A percentile compares a stretch with the other conserved stretches of the same genome.
Conservation (phyloP, 495 filamentous ascomycete genomes). For the Astrocystis sublimbata region DNA sequence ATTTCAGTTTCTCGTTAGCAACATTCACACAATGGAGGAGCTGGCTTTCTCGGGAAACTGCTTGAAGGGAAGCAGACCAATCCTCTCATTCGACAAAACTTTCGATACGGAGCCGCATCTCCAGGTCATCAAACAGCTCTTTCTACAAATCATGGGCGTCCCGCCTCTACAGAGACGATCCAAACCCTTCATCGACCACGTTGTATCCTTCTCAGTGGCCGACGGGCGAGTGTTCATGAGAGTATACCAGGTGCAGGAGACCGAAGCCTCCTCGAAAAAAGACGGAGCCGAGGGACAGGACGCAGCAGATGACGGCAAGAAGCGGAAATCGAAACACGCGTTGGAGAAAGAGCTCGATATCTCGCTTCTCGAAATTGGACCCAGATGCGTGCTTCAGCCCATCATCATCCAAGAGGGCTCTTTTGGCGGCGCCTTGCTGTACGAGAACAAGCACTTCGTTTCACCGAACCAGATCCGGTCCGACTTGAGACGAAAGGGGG, state of each 20-base stretch:
- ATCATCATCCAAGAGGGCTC: conserved; percentile 94
- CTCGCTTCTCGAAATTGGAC: conserved; percentile 88
- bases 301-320: conserved; percentile 26
- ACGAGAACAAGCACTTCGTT: conserved; percentile 98
- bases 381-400: conserved; percentile 90
- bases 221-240: conserved; percentile 97
- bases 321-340: conserved; percentile 33
- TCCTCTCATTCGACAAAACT: conserved; percentile 84
- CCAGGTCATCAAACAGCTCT: conserved; percentile 77
- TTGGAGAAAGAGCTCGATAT: conserved; percentile 70
- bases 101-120: conserved; percentile 78
- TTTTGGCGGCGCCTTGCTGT: conserved; percentile 95
- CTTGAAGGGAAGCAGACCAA: conserved; percentile 89
- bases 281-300: conserved; percentile 36
- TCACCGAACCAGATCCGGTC: conserved; percentile 90
- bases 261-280: conserved; percentile 49
- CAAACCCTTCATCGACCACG: conserved; percentile 95
- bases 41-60: conserved; percentile 97
- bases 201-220: conserved; percentile 87
- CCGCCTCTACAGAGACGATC: conserved; percentile 82
- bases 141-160: conserved; percentile 90
- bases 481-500: conserved; percentile 73
- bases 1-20: conserved; percentile 43
- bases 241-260: conserved; percentile 89
- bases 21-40: conserved; percentile 57